Evolutionary conservation across 352 stramenopile species (phyloP), one percentile per base, ranked within the genome.

Genomic region (Peronospora tabacina): DNA sequence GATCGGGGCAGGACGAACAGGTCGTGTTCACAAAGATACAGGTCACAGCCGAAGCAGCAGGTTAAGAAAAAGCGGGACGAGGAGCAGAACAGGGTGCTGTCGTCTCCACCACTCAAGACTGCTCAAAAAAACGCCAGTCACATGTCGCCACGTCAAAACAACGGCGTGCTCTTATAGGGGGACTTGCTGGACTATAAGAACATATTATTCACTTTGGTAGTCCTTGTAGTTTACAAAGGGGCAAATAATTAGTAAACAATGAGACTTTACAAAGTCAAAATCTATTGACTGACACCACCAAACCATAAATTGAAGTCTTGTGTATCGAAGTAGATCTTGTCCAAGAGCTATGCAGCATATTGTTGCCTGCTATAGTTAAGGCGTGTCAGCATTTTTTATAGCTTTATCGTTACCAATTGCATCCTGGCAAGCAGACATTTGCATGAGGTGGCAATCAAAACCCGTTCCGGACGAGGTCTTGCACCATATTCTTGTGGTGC

Each of bases 401-500:
- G n/a, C 8, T 43, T 20, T 20, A 11, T 22, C 20, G 15, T 48
- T 13, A 39, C 20, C n/a, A 1, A 22, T 10, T 6, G 13, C 20
- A 32, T 40, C 16, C 15, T 38, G 29, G 4, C 29, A 36, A 5
- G 1, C 26, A 37, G 5, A 16, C 12, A 35, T 17, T 7, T 11
- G 17, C 15, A 20, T 9, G 16, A 24, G 8, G 12, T 7, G 20
- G 24, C 16, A 26, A n/a, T 63, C 28, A 55, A 17, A 72, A 51
- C 29, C 66, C 42, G 44, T 67, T 66, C 17, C 44, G 48, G 17
- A 70, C 68, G 39, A 93, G 68, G 60, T 93, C 79, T 38, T 80
- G 79, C 52, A 85, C 85, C 90, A 99, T 99, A 68, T 99, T 99
- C 72, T 98, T 98, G 70, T 98, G 93, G 63, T 98, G 95, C 39